These are phyloP conservation scores for Backusella macrospora DNA, from an alignment of 192 early-diverging fungal genomes.

Conservation along the genomic window DNA sequence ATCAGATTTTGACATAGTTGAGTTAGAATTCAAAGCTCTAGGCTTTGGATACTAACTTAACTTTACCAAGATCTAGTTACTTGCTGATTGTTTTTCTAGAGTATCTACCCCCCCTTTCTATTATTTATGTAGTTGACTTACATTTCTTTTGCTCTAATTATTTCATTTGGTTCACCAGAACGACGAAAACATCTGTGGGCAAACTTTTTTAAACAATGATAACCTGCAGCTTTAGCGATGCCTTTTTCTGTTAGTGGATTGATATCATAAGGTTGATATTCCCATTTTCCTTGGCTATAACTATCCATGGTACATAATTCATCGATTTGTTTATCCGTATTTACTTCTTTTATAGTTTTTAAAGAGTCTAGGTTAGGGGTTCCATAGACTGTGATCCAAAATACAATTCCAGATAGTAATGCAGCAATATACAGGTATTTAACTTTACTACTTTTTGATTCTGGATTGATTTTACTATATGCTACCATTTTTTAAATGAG, in stretches of 20 bases:
- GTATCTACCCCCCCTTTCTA: neutral
- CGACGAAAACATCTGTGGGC: conserved; percentile 36
- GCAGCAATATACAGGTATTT: neutral
- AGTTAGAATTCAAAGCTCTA: no score
- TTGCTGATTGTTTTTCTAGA: no score
- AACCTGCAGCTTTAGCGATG: conserved; percentile 14
- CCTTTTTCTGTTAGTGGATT: neutral
- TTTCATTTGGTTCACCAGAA: conserved; percentile 15
- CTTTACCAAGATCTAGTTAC: no score
- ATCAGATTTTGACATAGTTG: no score
- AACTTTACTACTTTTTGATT: conserved; percentile 4
- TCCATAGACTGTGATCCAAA: neutral
- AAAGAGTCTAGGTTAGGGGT: neutral
- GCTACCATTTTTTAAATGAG: neutral
- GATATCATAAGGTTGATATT: conserved; percentile 16
- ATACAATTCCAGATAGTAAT: neutral
- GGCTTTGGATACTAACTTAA: no score
- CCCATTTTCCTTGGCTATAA: conserved; percentile 36
- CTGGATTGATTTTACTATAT: conserved; percentile 9
- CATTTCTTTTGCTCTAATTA: conserved; percentile 29
- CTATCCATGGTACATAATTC: conserved; percentile 27
- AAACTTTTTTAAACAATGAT: conserved; percentile 27
- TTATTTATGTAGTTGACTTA: neutral
- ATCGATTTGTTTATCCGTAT: neutral
- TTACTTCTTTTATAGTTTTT: neutral